Evolutionary conservation across 768 basidiomycete species (phyloP), one percentile per base, ranked within the genome.

Genomic region (Mycena sanguinolenta): DNA sequence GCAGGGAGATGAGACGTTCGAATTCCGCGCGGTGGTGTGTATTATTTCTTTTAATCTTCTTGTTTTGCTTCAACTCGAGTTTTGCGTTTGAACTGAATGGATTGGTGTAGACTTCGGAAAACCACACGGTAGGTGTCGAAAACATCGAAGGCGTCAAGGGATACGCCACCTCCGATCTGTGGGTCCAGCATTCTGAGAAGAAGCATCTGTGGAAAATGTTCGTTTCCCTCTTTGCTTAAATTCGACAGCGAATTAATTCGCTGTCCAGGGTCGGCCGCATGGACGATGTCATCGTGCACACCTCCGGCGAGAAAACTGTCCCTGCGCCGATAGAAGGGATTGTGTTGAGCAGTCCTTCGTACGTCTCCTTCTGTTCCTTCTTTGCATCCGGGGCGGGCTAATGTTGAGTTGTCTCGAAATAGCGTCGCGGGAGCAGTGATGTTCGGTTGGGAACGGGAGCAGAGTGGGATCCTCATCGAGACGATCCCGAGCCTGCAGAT

Each of bases 121-220:
- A 57, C 1, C 79, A 82, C 66, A 73, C 73, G 21, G 63, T 76
- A 0, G 74, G 79, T 3, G 72, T 81, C 3, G 78, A 82, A 30
- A 85, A 84, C 53, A 25, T 84, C 7, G 69, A 74, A 1, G 80
- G 82, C 36, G 73, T 77, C n/a, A 70, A 65, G n/a, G 85, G 84
- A 3, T 84, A 84, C 66, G 78, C 79, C 10, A 84, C 82, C 12
- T 80, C 78, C 12, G 85, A 85, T 64, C 67, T 83, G 7, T 83
- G 79, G 42, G 62, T 78, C 30, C 76, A 73, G 23, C 85, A 86
- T 63, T 81, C 85, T 0, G 80, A 78, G 19, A 79, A 84, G 25
- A 66, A 75, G 21, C 74, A 79, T 27, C 58, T 83, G 8, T 86
- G 79, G 74, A 81, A 77, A 65, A 71, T 85, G 82, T 83, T 64